Conservation (phyloP, 495 filamentous ascomycete genomes). For the Daldinia caldariorum region DNA sequence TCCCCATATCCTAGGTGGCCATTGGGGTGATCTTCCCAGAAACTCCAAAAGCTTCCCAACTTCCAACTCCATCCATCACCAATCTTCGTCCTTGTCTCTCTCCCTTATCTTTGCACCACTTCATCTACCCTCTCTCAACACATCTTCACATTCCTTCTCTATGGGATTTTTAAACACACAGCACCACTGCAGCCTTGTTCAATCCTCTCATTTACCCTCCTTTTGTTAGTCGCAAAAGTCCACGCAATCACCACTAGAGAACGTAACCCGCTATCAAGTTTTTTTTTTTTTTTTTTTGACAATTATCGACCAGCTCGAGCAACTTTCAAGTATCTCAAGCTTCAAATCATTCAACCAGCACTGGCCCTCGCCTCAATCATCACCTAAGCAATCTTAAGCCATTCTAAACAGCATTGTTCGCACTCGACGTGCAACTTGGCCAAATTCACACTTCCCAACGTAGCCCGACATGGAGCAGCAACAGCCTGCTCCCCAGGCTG, state of each 20-base stretch:
- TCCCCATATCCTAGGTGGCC: slow-evolving; percentile 40
- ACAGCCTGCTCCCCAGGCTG: slow-evolving; percentile 63
- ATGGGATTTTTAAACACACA: slow-evolving; percentile 42
- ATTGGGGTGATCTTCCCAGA: slow-evolving; percentile 47
- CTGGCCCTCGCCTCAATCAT: slow-evolving; percentile 36
- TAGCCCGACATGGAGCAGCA: slow-evolving; percentile 79
- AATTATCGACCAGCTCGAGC: not conserved
- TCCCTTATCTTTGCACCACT: slow-evolving; percentile 46
- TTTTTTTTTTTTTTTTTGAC: slow-evolving; percentile 33
- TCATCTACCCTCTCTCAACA: slow-evolving; percentile 44
- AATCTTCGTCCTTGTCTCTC: slow-evolving; percentile 49
- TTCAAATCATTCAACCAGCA: slow-evolving; percentile 26
- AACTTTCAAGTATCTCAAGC: slow-evolving; percentile 21
- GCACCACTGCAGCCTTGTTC: slow-evolving; percentile 46
- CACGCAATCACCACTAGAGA: slow-evolving; percentile 46
- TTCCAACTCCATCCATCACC: slow-evolving; percentile 38
- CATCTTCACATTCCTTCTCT: slow-evolving; percentile 45
- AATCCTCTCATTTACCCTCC: slow-evolving; percentile 61
- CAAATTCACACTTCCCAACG: slow-evolving; percentile 41
- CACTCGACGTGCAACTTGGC: slow-evolving; percentile 61
- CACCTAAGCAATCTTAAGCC: slow-evolving; percentile 25
- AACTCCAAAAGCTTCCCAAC: slow-evolving; percentile 47
- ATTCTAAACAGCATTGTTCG: slow-evolving; percentile 41
- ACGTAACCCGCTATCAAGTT: slow-evolving; percentile 32
- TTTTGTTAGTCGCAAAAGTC: slow-evolving; percentile 53